Evolutionary conservation across 2,329 filamentous ascomycete genomes (phyloP), one percentile per base, ranked within the genome.

Genomic region (Ambrosiella cleistominuta): DNA sequence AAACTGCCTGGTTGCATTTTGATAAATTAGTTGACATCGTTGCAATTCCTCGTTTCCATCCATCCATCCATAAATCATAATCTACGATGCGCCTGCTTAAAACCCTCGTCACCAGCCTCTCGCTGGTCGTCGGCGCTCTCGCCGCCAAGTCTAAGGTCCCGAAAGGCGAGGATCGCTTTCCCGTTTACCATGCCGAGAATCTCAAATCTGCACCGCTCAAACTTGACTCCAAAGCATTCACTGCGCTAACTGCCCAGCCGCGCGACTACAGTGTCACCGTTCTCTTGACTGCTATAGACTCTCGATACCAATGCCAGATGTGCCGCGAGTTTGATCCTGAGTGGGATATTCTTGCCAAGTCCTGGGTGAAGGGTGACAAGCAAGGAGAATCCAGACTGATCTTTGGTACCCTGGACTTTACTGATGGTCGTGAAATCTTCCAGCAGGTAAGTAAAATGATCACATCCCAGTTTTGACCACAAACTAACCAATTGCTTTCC

Each of bases 301-400:
- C 82, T 38, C 81, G 88, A 60, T 96, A 87, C 68, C 87, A 86
- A 61, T 98, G 93, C 69, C 75, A 82, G 63, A 75, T 97, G 54
- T 98, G 93, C 70, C 79, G 82, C 56, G 88, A 95, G 57, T 95
- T 98, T 70, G 86, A 95, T 69, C 85, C 90, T 1, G 93, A 98
- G 71, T 98, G 89, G 86, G 86, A 94, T 58, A 70, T 97, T 57
- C 72, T 98, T 57, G 81, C 80, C 57, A 86, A 82, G 70, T 93
- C 86, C 71, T 98, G 93, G 93, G 76, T 77, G 62, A 88, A 86
- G 69, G 89, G 87, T 7, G 86, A 95, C 70, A 88, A 85, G 73
- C 74, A 80, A 60, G 84, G 76, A 57, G 77, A 87, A 63, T 85
- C 82, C 36, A 78, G 84, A 62, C 66, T 95, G 63, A 69, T 97